Percentiles rank a stretch among this genome's conserved stretches.
These are phyloP conservation scores for Phytophthora megakarya DNA, from an alignment of 352 stramenopile genomes.

Conservation along the genomic window DNA sequence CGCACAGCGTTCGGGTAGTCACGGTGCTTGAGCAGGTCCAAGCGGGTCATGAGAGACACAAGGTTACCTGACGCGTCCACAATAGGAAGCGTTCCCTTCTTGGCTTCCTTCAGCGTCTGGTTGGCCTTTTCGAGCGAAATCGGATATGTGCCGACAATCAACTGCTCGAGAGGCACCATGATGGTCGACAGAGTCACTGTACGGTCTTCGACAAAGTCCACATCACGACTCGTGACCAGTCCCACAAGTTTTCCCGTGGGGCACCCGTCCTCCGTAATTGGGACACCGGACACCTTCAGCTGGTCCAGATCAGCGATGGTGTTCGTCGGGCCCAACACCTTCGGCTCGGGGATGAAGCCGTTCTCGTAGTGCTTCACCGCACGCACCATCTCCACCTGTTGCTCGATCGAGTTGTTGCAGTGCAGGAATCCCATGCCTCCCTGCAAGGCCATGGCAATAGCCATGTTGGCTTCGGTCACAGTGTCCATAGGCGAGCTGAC, in stretches of 20 bases:
- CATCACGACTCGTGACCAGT: constrained; percentile 98
- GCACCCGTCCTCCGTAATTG: constrained; percentile 96
- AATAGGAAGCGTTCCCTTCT: constrained; percentile 99
- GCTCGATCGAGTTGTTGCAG: constrained; percentile 96
- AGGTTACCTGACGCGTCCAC: constrained; percentile 96
- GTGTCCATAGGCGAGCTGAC: constrained; percentile 99
- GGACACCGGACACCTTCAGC: constrained; percentile 96
- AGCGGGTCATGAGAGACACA: constrained; percentile 96
- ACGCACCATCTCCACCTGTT: constrained; percentile 92
- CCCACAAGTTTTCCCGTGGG: constrained; percentile 96
- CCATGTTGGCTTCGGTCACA: constrained; percentile 98
- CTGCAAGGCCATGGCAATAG: constrained; percentile 98
- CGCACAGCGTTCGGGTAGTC: constrained; percentile 95
- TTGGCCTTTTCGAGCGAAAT: constrained; percentile 96
- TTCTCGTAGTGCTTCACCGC: constrained; percentile 98
- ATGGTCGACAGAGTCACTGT: constrained; percentile 61
- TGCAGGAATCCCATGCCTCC: constrained; percentile 98
- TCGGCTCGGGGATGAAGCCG: constrained; percentile 98
- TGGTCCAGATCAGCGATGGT: constrained; percentile 94
- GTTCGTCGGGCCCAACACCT: constrained; percentile 92
- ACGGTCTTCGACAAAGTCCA: constrained; percentile 96
- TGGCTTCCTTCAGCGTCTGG: constrained; percentile 95
- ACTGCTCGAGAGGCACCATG: constrained; percentile 78
- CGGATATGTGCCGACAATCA: constrained; percentile 93
- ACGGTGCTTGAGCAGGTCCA: constrained; percentile 96